Percentiles rank a stretch among this genome's conserved stretches.
Conservation (phyloP, 2,329 filamentous ascomycete species). For the Eutypella sp. region DNA sequence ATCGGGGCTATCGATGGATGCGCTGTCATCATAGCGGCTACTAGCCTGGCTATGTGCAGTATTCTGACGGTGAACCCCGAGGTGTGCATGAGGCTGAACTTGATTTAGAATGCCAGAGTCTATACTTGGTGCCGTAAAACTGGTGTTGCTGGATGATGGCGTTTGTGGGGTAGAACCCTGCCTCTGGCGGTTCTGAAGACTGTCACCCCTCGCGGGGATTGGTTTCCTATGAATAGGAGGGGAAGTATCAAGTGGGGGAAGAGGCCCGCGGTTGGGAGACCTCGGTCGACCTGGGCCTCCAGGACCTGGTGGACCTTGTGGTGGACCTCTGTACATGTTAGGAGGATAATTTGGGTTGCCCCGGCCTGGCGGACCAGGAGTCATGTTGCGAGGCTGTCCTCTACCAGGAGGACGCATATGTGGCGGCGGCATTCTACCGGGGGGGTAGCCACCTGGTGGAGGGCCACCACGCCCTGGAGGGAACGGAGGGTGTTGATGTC, state of each 20-base stretch:
- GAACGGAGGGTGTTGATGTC: constrained; percentile 19
- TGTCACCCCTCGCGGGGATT: constrained; percentile 36
- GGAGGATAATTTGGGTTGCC: constrained; percentile 23
- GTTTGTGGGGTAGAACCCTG: constrained; percentile 33
- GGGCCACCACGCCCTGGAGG: constrained; percentile 17
- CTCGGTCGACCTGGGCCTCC: constrained; percentile 17
- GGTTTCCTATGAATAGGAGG: constrained; percentile 47
- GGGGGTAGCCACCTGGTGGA: constrained; percentile 17
- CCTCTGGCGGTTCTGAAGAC: constrained; percentile 31
- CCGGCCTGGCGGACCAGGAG: constrained; percentile 20
- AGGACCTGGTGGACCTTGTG: constrained; percentile 15
- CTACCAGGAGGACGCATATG: constrained; percentile 17
- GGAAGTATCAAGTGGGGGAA: constrained; percentile 32
- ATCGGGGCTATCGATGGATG: constrained; percentile 64
- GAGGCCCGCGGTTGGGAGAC: constrained; percentile 15
- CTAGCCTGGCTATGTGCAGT: constrained; percentile 33
- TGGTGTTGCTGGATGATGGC: constrained; percentile 33
- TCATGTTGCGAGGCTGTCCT: constrained; percentile 23
- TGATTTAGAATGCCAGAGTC: constrained; percentile 46
- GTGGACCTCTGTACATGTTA: constrained; percentile 21
- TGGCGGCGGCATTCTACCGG: constrained; percentile 20
- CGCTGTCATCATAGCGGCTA: constrained; percentile 55
- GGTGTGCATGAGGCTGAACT: constrained; percentile 31
- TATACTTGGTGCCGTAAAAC: constrained; percentile 36
- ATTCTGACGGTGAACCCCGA: constrained; percentile 26